Evolutionary conservation across 2,329 filamentous ascomycete genomes (phyloP), one percentile per base, ranked within the genome.

Genomic region (Tolypocladium amazonense): DNA sequence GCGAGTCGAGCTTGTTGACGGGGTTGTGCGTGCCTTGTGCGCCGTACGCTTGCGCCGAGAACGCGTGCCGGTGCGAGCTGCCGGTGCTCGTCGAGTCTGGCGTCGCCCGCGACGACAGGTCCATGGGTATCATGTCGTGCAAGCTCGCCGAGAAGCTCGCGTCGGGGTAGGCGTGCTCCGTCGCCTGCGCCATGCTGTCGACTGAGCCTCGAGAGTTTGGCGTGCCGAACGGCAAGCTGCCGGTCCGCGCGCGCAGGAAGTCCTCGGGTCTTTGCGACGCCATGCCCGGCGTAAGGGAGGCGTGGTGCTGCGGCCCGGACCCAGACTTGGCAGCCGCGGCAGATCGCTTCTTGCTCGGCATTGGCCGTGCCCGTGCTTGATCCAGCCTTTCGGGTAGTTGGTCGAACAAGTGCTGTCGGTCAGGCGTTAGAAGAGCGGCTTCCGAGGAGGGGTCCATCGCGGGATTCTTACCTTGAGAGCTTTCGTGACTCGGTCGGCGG

Each of bases 401-500:
- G 62, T 94, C 89, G 70, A 97, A 97, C 9, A 97, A 80, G 56
- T 81, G 80, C 90, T 94, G 38, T 56, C 27, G 43, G 38, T 27
- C 27, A 41, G 9, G 15, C 11, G 55, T 37, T 30, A 37, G 52
- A 30, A 20, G 38, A 50, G 35, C 6, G 9, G 20, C 12, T 20
- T 8, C 4, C 9, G 9, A 6, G n/a, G 18, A 5, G 18, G 75
- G 38, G 38, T 72, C 79, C 11, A 11, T 20, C 30, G 27, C 1
- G 14, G 2, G 6, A 1, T 11, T 9, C 56, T 20, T 58, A 93
- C 90, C 70, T 86, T 83, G 35, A 99, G 79, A 47, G 90, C 88
- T 54, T 80, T 81, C 1, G 89, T 90, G 68, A 95, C 94, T 62
- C 90, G 82, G 70, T 97, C 91, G 3, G 94, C 94, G 41, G 92